These are phyloP conservation scores for Phytophthora pisi DNA, from an alignment of 352 stramenopile genomes.

Conservation along the genomic window DNA sequence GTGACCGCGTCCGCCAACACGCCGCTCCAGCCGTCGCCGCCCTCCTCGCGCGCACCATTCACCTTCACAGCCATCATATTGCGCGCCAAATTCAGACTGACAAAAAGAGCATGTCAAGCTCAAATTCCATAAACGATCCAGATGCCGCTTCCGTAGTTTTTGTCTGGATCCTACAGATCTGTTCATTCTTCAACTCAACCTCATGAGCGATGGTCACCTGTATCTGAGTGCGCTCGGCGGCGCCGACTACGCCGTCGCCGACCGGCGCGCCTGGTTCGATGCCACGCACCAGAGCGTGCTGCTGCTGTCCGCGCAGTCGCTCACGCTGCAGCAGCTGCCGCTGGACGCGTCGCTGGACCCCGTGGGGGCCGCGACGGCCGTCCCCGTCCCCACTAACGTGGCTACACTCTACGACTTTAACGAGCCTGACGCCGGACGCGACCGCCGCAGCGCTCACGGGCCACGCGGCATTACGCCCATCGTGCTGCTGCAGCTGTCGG, in stretches of 20 bases:
- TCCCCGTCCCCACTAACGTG: constrained; percentile 4
- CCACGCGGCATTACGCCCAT: constrained; percentile 27
- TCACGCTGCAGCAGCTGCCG: constrained; percentile 47
- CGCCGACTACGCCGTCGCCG: constrained; percentile 46
- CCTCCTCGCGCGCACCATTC: constrained; percentile 3
- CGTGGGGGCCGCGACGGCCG: constrained; percentile 9
- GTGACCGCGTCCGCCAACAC: constrained; percentile 46
- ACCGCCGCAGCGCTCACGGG: constrained; percentile 1
- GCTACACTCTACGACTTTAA: constrained; percentile 57
- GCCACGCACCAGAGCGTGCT: constrained; percentile 58
- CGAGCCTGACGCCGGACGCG: constrained; percentile 11
- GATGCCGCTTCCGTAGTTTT: background rate
- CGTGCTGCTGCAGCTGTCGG: constrained; percentile 56
- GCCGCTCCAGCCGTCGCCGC: constrained; percentile 32
- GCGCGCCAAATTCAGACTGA: constrained; percentile 12
- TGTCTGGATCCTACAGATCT: background rate
- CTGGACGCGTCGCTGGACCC: constrained; percentile 45
- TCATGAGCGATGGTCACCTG: constrained; percentile 57
- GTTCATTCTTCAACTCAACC: constrained; percentile 6
- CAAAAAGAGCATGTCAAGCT: background rate
- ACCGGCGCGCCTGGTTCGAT: constrained; percentile 57
- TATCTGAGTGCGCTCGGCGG: constrained; percentile 57
- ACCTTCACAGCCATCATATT: constrained; percentile 11
- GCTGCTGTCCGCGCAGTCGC: constrained; percentile 41
- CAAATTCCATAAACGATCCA: background rate